Evolutionary conservation across 495 filamentous ascomycete species (phyloP), one percentile per base, ranked within the genome.

Genomic region (Xylaria acuta): DNA sequence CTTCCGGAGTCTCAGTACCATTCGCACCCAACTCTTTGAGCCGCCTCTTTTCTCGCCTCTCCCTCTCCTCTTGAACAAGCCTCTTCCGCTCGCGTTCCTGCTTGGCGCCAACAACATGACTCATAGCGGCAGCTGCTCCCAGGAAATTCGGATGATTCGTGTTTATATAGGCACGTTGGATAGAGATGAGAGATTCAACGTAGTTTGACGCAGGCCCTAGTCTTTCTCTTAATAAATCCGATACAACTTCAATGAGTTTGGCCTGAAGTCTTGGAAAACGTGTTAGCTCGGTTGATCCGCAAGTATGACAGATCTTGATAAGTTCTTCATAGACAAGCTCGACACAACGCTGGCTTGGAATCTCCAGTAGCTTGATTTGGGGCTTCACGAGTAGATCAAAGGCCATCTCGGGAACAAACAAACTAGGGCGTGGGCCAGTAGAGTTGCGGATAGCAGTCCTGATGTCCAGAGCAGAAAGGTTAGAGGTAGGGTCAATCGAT

Each of bases 121-220:
- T 93, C 96, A 99, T 99, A 34, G 96, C 96, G n/a, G 94, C 95
- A 8, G 96, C 95, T 14, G 96, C 96, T 54, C 96, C 97, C 27
- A 98, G 88, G 85, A 99, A 99, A 77, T 99, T 99, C 41, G 96
- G 96, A 75, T 99, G 96, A 79, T 99, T 99, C 51, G 96, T 99
- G 82, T 99, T 99, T 81, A 99, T 98, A 80, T 99, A 99, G 20
- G 96, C 96, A 71, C 96, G 88, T 82, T 99, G 96, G 41, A 99
- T 99, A 14, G 95, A 91, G 53, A 98, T 99, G 49, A 99, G 87
- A 30, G 94, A 97, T 78, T 97, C 96, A 6, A 99, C 96, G 76
- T 99, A 99, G 34, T 77, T 84, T 7, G 95, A 95, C 64, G 92
- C 90, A 20, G 96, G 96, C 1, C 97, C 95, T 36, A 98, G 84